These are phyloP conservation scores for Serendipita vermifera DNA, from an alignment of 768 basidiomycete species.

Conservation along the genomic window DNA sequence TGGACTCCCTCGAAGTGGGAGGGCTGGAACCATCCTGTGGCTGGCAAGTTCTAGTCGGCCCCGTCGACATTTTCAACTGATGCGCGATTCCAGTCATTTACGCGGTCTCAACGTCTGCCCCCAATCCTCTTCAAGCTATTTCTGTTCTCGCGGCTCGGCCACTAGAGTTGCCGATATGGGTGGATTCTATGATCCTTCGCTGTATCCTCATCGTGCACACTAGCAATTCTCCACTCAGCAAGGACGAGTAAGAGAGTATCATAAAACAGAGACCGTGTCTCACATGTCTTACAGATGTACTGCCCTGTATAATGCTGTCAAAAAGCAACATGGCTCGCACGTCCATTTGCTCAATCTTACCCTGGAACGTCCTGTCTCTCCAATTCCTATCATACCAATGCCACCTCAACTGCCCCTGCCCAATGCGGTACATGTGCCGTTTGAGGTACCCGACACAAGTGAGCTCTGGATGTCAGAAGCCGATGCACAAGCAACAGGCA, in stretches of 20 bases:
- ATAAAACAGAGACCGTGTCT: slow-evolving; percentile 10
- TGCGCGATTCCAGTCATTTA: slow-evolving; percentile 47
- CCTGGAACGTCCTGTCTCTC: slow-evolving; percentile 21
- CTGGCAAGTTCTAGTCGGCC: slow-evolving; percentile 37
- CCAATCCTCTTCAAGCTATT: slow-evolving; percentile 70
- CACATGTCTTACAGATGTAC: slow-evolving; percentile 39
- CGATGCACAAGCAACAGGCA: slow-evolving; percentile 62
- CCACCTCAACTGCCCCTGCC: slow-evolving; percentile 54
- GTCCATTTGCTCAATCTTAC: slow-evolving; percentile 53
- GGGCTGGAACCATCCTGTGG: slow-evolving; percentile 79
- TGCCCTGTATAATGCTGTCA: slow-evolving; percentile 73
- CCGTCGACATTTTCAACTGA: slow-evolving; percentile 11
- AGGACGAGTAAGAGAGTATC: slow-evolving; percentile 69
- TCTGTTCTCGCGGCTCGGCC: slow-evolving; percentile 56
- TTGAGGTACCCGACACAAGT: slow-evolving; percentile 43
- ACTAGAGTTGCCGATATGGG: slow-evolving; percentile 65
- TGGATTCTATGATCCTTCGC: slow-evolving; percentile 55
- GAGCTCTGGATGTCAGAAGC: slow-evolving; percentile 44
- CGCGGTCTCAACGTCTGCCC: slow-evolving; percentile 68
- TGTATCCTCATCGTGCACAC: slow-evolving; percentile 74
- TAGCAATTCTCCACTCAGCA: slow-evolving; percentile 48
- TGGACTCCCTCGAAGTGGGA: slow-evolving; percentile 56
- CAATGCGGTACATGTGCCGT: slow-evolving; percentile 51
- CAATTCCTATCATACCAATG: slow-evolving; percentile 27
- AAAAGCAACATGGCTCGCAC: slow-evolving; percentile 74